Conservation (phyloP, 345 rosid species). For the Lepidium africanum region DNA sequence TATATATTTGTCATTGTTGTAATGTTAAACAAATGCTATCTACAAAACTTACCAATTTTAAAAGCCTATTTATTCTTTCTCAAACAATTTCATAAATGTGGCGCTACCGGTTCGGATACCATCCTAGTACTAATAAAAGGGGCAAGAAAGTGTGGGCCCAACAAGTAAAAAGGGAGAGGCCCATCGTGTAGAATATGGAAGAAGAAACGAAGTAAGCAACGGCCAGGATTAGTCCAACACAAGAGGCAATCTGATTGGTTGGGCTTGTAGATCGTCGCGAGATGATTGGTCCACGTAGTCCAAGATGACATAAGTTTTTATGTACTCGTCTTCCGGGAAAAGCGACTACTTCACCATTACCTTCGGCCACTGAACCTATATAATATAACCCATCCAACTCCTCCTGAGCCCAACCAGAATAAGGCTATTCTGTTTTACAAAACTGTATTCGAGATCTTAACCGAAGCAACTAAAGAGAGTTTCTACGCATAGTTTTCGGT, state of each 20-base stretch:
- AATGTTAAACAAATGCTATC: too few species aligned
- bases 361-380: neutral
- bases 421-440: neutral
- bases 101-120: too few species aligned
- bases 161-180: neutral
- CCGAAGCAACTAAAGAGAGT: neutral
- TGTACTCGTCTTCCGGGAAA: neutral
- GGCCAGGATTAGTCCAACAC: slow-evolving; percentile 20
- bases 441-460: neutral
- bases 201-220: slow-evolving; percentile 7
- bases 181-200: neutral
- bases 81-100: too few species aligned
- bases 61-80: too few species aligned
- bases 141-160: neutral
- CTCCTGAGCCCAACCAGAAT: neutral
- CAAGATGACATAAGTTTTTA: slow-evolving; percentile 2
- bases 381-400: slow-evolving; percentile 2
- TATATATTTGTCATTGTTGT: too few species aligned
- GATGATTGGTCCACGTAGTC: slow-evolving; percentile 26
- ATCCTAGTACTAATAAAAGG: too few species aligned
- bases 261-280: neutral
- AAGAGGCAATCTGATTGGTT: slow-evolving; percentile 15
- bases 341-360: slow-evolving; percentile 12
- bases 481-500: neutral
- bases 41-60: too few species aligned